Base-by-base conservation (phyloP, 768 basidiomycete genomes). In the Amanita molliuscula region DNA sequence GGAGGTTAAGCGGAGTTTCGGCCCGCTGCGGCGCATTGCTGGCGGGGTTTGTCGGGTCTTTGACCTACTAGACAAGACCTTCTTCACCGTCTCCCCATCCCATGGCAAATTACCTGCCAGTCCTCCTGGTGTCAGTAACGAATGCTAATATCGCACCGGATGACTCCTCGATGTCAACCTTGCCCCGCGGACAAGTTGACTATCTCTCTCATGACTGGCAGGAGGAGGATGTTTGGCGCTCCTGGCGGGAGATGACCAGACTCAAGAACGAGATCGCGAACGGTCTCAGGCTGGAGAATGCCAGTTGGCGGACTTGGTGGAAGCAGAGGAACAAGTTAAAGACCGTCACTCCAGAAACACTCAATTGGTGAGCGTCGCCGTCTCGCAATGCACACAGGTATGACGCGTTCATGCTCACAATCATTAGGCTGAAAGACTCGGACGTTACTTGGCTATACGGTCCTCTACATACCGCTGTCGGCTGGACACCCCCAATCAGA, bases 391-490 rank as follows among this genome's bases (percentile, higher is more conserved):
- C 31, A 36, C 50, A 37, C 48, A 4, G 53, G 37, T 47, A 52
- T 40, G 16, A 44, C 42, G 33, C 34, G 36, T 48, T 51, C 53
- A 53, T 34, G 44, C 50, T 47, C 33, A 37, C 51, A 42, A 37
- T 29, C 36, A 36, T 38, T 70, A 98, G 95, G 95, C 81, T 99
- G 59, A 99, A 99, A 67, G 95, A 99, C 67, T 93, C 89, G 5
- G 95, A 99, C 64, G 95, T 98, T 35, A 99, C 96, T 1, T 99
- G 95, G 95, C 79, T 99, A 0, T 98, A 99, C 60, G 95, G 95
- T 0, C 95, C 95, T 18, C 72, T 99, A 0, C 95, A 99, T 65
- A 90, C 92, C 0, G 91, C 90, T n/a, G 81, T 83, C 40, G 90
- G 91, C 56, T 87, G 85, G 69, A 74, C 81, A 3, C 84, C 83